A percentile compares a stretch with the other conserved stretches of the same genome.
Conservation (phyloP, 768 basidiomycete genomes). For the Coprinellus micaceus region DNA sequence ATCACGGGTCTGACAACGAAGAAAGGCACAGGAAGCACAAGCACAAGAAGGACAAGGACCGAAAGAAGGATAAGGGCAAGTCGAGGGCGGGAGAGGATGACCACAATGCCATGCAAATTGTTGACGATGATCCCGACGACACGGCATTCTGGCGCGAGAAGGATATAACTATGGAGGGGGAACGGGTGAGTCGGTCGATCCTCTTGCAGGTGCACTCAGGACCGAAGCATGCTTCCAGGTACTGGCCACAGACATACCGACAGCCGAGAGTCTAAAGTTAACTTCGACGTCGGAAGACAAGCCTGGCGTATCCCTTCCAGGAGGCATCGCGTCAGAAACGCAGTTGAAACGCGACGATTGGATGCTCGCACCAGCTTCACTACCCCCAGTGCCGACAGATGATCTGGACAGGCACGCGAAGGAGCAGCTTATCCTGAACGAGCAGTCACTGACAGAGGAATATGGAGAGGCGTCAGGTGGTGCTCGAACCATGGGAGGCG, state of each 20-base stretch:
- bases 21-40: conserved; percentile 25
- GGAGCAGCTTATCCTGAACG: conserved; percentile 22
- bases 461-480: conserved; percentile 52
- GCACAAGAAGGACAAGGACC: conserved; percentile 22
- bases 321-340: conserved; percentile 42
- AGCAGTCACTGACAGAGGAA: conserved; percentile 60
- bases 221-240: conserved; percentile 35
- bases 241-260: conserved; percentile 72
- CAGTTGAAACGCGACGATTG: conserved; percentile 74
- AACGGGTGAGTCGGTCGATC: conserved; percentile 48
- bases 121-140: conserved; percentile 74
- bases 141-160: conserved; percentile 87
- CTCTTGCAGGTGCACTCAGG: not conserved
- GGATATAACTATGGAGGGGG: conserved; percentile 75
- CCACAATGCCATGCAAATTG: conserved; percentile 41
- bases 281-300: conserved; percentile 53
- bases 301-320: conserved; percentile 46
- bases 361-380: conserved; percentile 66
- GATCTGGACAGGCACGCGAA: conserved; percentile 18
- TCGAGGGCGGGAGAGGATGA: conserved; percentile 26
- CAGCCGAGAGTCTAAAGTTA: conserved; percentile 65
- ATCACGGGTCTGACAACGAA: conserved; percentile 39
- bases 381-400: conserved; percentile 25
- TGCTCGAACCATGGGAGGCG: conserved; percentile 48
- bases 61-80: conserved; percentile 30